Conservation (phyloP, 805 yeast species). For the Yamadazyma sp. region DNA sequence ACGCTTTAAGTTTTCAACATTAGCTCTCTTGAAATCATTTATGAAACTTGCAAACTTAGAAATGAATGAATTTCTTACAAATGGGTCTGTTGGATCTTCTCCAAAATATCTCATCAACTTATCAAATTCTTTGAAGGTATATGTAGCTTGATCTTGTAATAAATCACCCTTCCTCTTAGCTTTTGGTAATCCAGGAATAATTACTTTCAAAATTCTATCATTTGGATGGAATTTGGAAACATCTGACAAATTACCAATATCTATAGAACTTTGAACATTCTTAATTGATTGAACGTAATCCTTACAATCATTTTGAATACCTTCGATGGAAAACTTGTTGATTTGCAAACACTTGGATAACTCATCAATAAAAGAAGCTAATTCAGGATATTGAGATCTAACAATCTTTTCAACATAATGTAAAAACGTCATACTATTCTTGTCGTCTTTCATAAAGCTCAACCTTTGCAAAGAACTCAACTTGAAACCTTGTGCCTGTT, state of each 20-base stretch:
- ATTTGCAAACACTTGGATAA: constrained; percentile 50
- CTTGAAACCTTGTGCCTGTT: constrained; percentile 68
- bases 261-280: constrained; percentile 52
- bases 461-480: constrained; percentile 66
- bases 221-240: constrained; percentile 60
- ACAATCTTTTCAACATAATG: constrained; percentile 72
- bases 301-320: constrained; percentile 54
- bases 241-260: constrained; percentile 65
- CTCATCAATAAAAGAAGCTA: constrained; percentile 60
- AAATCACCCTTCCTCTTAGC: constrained; percentile 53
- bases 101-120: constrained; percentile 69
- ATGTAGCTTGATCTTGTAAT: constrained; percentile 47
- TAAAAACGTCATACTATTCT: constrained; percentile 65
- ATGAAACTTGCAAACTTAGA: constrained; percentile 59
- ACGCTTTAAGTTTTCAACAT: constrained; percentile 58
- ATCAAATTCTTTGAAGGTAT: constrained; percentile 51
- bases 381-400: constrained; percentile 63
- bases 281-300: constrained; percentile 51
- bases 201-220: constrained; percentile 56
- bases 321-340: constrained; percentile 62
- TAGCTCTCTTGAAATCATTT: constrained; percentile 60
- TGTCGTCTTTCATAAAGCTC: constrained; percentile 67
- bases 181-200: constrained; percentile 50
- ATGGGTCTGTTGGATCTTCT: constrained; percentile 57
- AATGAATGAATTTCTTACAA: constrained; percentile 58